A percentile compares a stretch with the other conserved stretches of the same genome.
phyloP scores from a whole-genome alignment of 75 land plant genomes.

The Selaginella tamariscina region DNA sequence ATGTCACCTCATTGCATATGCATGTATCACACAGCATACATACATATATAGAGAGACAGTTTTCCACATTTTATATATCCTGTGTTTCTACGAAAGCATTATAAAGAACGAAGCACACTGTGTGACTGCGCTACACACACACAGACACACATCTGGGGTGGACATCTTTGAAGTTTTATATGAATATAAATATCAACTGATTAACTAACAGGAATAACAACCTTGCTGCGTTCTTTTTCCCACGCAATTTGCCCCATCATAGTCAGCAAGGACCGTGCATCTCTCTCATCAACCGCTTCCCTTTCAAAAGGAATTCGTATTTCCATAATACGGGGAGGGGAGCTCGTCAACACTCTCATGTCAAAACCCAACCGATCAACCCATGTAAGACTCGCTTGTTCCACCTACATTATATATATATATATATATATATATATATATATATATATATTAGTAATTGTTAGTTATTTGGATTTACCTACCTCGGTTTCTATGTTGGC shows the following conservation, averaged over 20 bases:
- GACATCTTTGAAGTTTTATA: too few relatives aligned
- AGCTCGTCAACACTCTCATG: conserved; percentile 39
- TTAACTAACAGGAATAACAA: background rate
- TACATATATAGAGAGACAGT: too few relatives aligned
- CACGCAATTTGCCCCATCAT: conserved; percentile 91
- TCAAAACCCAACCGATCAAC: conserved; percentile 93
- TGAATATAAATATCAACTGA: too few relatives aligned
- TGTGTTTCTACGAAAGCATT: too few relatives aligned
- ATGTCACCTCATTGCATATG: too few relatives aligned
- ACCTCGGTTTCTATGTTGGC: conserved; percentile 61
- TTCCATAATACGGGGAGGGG: conserved; percentile 38
- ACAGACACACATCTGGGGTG: too few relatives aligned
- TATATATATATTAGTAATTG: background rate
- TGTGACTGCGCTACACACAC: too few relatives aligned
- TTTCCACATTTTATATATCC: too few relatives aligned
- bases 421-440: too few relatives aligned
- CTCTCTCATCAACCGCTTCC: conserved; percentile 86
- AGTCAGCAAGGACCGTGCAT: conserved; percentile 74
- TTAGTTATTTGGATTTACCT: background rate
- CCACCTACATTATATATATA: conserved; percentile 33
- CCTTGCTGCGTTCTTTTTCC: conserved; percentile 72
- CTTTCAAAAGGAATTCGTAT: conserved; percentile 79
- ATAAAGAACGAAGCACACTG: too few relatives aligned
- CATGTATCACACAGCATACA: too few relatives aligned
- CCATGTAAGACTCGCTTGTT: conserved; percentile 77